Evolutionary conservation across 2,329 filamentous ascomycete genomes (phyloP), one percentile per base, ranked within the genome.

Genomic region (Ascocoryne sarcoides): DNA sequence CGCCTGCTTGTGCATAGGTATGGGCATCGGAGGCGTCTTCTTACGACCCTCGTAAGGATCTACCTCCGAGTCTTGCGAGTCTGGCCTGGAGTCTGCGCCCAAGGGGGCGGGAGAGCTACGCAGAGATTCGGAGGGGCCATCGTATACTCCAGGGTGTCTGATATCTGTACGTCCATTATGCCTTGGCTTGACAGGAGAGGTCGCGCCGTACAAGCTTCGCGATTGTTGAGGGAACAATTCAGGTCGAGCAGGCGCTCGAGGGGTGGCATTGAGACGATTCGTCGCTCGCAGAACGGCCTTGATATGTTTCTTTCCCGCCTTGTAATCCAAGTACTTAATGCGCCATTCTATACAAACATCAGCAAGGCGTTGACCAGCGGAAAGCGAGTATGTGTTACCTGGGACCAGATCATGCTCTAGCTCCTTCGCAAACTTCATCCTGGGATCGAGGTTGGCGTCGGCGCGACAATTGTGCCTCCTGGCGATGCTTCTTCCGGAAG

Each of bases 261-360:
- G 74, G 0, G 75, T 73, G 43, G 67, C 62, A 45, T 73, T 67
- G 59, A 76, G 62, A 66, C 76, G 64, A 66, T 75, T 71, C 46
- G 92, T 73, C 44, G 87, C 86, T 46, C 82, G 76, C 17, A 73
- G 65, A 38, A 95, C 80, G 42, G 79, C 79, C 63, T 95, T 96
- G 62, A 96, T 73, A 60, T 88, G 82, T 66, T 95, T 95, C 67
- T 96, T 96, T 45, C 88, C 90, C 42, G 79, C 79, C 72, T 94
- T 95, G 71, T 96, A 96, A 64, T 95, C 79, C 53, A 96, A 74
- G 62, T 95, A 96, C 63, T 95, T 94, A 61, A 81, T 75, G 56
- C 84, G 79, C 90, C 90, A 96, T 75, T 96, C 77, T 81, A 51
- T 19, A 10, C 7, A 31, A 16, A n/a, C 10, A 19, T 43, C 39